These are phyloP conservation scores for Porogramme epimiltina DNA, from an alignment of 1,284 basidiomycete species.

Conservation along the genomic window DNA sequence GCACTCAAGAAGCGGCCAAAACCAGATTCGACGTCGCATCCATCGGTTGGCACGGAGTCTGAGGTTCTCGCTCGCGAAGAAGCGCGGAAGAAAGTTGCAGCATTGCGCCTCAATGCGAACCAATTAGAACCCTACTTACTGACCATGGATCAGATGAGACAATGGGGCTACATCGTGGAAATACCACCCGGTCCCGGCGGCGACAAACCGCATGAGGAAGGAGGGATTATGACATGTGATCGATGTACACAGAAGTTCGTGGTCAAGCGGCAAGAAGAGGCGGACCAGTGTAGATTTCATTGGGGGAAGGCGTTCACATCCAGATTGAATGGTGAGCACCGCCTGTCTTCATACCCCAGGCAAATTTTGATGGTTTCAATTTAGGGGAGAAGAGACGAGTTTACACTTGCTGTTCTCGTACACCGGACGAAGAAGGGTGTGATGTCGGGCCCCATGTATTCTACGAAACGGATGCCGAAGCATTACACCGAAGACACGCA, in stretches of 20 bases:
- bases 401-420: conserved; percentile 70
- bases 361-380: too few relatives aligned
- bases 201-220: conserved; percentile 64
- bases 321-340: conserved; percentile 57
- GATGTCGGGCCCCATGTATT: conserved; percentile 74
- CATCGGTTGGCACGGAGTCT: conserved; percentile 81
- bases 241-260: conserved; percentile 73
- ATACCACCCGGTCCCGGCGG: conserved; percentile 68
- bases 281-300: conserved; percentile 77
- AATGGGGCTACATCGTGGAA: conserved; percentile 74
- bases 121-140: conserved; percentile 63
- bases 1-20: conserved; percentile 69
- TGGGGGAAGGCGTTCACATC: conserved; percentile 74
- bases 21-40: conserved; percentile 64
- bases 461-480: conserved; percentile 69
- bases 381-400: conserved; percentile 66
- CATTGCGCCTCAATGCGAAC: conserved; percentile 56
- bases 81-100: conserved; percentile 56
- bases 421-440: conserved; percentile 62
- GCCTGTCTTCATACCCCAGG: neutral
- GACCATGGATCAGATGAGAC: conserved; percentile 55
- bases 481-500: conserved; percentile 73
- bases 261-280: conserved; percentile 60
- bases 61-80: conserved; percentile 63
- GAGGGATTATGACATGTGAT: conserved; percentile 72